Base-by-base conservation (phyloP, 2,329 filamentous ascomycete species). In the Neonectria punicea region DNA sequence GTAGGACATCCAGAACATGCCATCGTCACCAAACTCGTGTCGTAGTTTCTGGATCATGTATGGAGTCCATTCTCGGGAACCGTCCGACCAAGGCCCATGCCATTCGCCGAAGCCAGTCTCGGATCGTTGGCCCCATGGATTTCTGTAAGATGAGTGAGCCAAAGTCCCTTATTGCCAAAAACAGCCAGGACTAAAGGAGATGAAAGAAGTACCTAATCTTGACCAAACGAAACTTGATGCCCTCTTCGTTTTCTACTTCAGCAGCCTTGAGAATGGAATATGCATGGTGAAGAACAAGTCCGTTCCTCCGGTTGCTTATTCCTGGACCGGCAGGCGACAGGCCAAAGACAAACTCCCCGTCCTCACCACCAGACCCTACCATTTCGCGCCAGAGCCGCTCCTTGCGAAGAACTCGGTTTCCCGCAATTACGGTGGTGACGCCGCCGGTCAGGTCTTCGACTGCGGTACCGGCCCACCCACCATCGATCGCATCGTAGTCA, bases 21-120 rank as follows among this genome's bases (percentile, higher is more conserved):
- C 90, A 69, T 92, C 89, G 68, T 92, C 89, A 18, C 89, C 90
- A 68, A 92, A 92, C 54, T 85, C 86, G 74, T 92, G 89, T 30
- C 85, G 81, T 3, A 93, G 81, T 66, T 87, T 86, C 66, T 86
- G 79, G 81, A 93, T 89, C 90, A 90, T 92, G 71, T 92, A 87
- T 0, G 90, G 82, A 1, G 89, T 93, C 91, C 91, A 93, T 74
- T 93, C 87, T 69, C 90, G 88, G 5, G 89, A 91, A 0, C 91
- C 91, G 74, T 93, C 91, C 41, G 87, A 88, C 91, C 91, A 93
- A 5, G 89, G 84, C 14, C 91, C 91, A 58, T 86, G 89, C 90
- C 91, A 93, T 77, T 92, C 91, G 53, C 81, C 80, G 2, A 78
- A 56, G 9, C 80, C 80, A 20, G 67, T 70, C n/a, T 71, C 68